A percentile compares a stretch with the other conserved stretches of the same genome.
Conservation (phyloP, 441 rosid species). For the Geranium incanum region DNA sequence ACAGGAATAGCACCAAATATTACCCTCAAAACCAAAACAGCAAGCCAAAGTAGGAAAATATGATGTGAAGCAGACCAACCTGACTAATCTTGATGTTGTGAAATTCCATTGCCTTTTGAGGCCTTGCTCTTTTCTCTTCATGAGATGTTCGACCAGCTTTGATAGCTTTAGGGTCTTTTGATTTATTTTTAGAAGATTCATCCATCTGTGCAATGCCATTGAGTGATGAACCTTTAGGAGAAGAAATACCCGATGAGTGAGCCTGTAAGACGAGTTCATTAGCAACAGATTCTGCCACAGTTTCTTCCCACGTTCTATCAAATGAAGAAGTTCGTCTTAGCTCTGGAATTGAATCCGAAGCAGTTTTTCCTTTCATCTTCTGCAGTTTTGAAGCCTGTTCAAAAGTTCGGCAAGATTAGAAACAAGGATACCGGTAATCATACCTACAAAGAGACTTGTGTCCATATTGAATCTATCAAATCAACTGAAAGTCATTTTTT, state of each 20-base stretch:
- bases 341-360: conserved; percentile 45
- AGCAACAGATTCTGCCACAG: conserved; percentile 88
- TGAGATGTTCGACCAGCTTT: conserved; percentile 76
- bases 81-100: conserved; percentile 88
- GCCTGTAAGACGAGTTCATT: conserved; percentile 71
- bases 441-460: not conserved
- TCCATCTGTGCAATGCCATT: conserved; percentile 57
- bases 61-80: conserved; percentile 37
- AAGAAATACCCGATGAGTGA: conserved; percentile 46
- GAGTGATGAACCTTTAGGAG: conserved; percentile 38
- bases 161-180: conserved; percentile 50
- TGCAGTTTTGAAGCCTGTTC: conserved; percentile 44
- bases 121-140: conserved; percentile 83
- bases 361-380: conserved; percentile 32
- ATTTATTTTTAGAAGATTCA: conserved; percentile 57
- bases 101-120: conserved; percentile 80
- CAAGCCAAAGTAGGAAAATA: conserved; percentile 14
- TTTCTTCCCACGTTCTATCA: conserved; percentile 94
- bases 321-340: conserved; percentile 89
- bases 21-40: not conserved
- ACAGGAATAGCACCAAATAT: conserved; percentile 17
- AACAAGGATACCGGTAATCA: not conserved
- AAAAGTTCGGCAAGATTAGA: not conserved
- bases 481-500: not conserved
- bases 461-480: not conserved